Percentiles rank a stretch among this genome's conserved stretches.
phyloP scores from a whole-genome alignment of 2,329 filamentous ascomycete genomes.

The Bipolaris bicolor region DNA sequence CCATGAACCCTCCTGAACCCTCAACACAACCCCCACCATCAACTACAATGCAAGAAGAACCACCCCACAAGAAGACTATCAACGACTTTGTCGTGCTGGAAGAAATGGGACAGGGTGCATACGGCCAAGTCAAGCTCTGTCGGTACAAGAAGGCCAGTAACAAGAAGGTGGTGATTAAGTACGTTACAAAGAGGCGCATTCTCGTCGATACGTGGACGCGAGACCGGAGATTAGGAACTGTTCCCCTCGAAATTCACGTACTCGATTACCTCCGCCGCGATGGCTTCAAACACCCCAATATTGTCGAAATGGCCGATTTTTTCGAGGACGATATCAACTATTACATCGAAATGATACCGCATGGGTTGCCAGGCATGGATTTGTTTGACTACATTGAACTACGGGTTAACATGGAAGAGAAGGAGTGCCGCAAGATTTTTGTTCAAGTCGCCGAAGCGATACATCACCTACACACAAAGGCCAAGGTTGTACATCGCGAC shows the following conservation, averaged over 20 bases:
- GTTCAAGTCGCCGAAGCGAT: conserved; percentile 88
- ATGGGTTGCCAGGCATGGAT: conserved; percentile 96
- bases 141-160: conserved; percentile 77
- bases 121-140: conserved; percentile 95
- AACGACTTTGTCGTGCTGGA: conserved; percentile 90
- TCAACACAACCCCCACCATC: conserved; percentile 23
- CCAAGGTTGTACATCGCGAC: conserved; percentile 91
- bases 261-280: conserved; percentile 87
- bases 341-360: conserved; percentile 97
- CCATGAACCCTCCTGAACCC: conserved; percentile 52
- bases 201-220: conserved; percentile 98
- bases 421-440: conserved; percentile 93
- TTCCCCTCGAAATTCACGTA: conserved; percentile 96
- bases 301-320: conserved; percentile 72
- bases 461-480: conserved; percentile 88
- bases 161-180: conserved; percentile 93
- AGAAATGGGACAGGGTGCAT: conserved; percentile 98
- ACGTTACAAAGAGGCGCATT: conserved; percentile 95
- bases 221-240: conserved; percentile 88
- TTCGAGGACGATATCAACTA: conserved; percentile 87
- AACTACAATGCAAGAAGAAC: conserved; percentile 26
- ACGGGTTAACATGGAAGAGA: conserved; percentile 93
- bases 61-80: conserved; percentile 75
- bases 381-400: conserved; percentile 99
- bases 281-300: conserved; percentile 67